Evolutionary conservation across 805 yeast genomes (phyloP).

Genomic region (Zygosaccharomyces siamensis): DNA sequence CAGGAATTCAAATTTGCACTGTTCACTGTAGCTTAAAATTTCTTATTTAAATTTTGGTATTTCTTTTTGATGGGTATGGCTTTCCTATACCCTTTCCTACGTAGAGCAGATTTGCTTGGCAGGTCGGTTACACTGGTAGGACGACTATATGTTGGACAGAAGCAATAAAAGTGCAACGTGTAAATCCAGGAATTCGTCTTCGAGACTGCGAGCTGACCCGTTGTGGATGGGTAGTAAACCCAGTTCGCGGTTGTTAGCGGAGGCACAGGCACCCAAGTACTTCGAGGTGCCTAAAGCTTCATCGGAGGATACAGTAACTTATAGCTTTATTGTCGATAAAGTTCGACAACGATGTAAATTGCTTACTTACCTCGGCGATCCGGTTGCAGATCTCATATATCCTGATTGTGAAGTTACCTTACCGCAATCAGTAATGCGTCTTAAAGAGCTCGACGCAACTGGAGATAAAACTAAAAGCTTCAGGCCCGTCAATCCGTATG

Average conservation of each 20-base stretch:
- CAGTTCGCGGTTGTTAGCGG: not conserved
- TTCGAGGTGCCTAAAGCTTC: not conserved
- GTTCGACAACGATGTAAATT: conserved; percentile 1
- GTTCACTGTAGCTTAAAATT: too few species aligned
- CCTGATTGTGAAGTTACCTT: not conserved
- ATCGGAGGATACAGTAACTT: not conserved
- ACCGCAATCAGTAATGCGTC: not conserved
- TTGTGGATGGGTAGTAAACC: not conserved
- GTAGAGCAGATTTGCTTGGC: too few species aligned
- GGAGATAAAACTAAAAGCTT: not conserved
- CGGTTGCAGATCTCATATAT: not conserved
- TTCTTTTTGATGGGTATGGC: too few species aligned
- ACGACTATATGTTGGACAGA: not conserved
- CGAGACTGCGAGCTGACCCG: not conserved
- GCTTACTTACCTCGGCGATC: conserved; percentile 2
- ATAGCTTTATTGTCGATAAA: conserved; percentile 1
- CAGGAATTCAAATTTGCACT: too few species aligned
- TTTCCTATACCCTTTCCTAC: too few species aligned
- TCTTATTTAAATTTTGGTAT: too few species aligned
- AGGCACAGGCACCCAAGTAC: not conserved
- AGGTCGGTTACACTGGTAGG: too few species aligned
- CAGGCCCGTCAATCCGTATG: not conserved
- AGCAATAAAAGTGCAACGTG: not conserved
- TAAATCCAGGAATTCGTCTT: not conserved
- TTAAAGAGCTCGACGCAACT: not conserved